A percentile compares a stretch with the other conserved stretches of the same genome.
Evolutionary conservation across 495 filamentous ascomycete species (phyloP).

Genomic region (Pyrenula aspistea): DNA sequence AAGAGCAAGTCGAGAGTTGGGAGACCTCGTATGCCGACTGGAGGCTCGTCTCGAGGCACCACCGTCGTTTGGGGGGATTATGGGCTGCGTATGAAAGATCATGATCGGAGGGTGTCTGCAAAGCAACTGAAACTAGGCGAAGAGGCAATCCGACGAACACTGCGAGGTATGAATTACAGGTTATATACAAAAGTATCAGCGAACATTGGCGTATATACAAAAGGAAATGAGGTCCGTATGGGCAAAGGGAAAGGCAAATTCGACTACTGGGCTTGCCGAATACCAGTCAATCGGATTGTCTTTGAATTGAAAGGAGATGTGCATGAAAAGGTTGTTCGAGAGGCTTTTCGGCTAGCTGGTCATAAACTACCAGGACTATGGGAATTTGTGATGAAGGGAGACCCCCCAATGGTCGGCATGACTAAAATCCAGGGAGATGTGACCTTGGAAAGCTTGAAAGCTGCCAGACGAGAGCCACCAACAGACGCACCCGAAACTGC

Average conservation of each 20-base stretch:
- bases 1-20: slow-evolving; percentile 84
- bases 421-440: slow-evolving; percentile 80
- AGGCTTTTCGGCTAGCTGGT: slow-evolving; percentile 88
- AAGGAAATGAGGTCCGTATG: slow-evolving; percentile 95
- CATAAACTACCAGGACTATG: slow-evolving; percentile 92
- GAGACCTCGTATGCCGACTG: slow-evolving; percentile 74
- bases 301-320: slow-evolving; percentile 86
- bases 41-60: slow-evolving; percentile 81
- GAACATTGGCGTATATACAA: slow-evolving; percentile 89
- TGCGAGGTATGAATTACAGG: slow-evolving; percentile 86
- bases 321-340: slow-evolving; percentile 87
- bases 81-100: slow-evolving; percentile 84
- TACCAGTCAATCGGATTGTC: slow-evolving; percentile 76
- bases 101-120: slow-evolving; percentile 85
- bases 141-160: slow-evolving; percentile 75
- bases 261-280: slow-evolving; percentile 86
- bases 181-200: slow-evolving; percentile 83
- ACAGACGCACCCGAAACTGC: slow-evolving; percentile 6
- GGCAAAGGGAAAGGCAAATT: slow-evolving; percentile 97
- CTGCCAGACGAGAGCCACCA: slow-evolving; percentile 56
- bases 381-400: slow-evolving; percentile 90
- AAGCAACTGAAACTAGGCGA: slow-evolving; percentile 76
- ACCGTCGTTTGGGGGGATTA: slow-evolving; percentile 96
- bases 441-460: slow-evolving; percentile 67
- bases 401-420: slow-evolving; percentile 78